Evolutionary conservation across 768 basidiomycete species (phyloP).

Genomic region (Strobilomyces dryophilus): DNA sequence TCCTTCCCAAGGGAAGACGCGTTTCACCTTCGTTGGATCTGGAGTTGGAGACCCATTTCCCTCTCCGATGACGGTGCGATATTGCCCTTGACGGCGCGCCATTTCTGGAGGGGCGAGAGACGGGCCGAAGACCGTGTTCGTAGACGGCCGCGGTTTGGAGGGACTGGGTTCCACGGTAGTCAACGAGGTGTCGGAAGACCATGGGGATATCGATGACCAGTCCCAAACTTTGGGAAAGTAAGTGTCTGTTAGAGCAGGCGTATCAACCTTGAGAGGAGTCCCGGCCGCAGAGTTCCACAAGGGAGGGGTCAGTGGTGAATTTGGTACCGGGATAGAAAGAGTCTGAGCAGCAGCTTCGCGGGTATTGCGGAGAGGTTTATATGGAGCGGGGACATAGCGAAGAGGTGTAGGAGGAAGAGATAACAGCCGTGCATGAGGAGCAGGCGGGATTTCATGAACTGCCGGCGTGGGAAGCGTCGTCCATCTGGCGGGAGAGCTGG

Average conservation of each 20-base stretch:
- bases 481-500: conserved; percentile 38
- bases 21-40: conserved; percentile 66
- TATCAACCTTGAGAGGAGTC: conserved; percentile 68
- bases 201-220: conserved; percentile 36
- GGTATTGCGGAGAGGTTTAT: conserved; percentile 9
- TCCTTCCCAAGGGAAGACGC: conserved; percentile 95
- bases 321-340: conserved; percentile 22
- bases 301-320: conserved; percentile 59
- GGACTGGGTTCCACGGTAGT: conserved; percentile 20
- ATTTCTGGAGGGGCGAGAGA: conserved; percentile 65
- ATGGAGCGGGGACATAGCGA: conserved; percentile 18
- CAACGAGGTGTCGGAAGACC: conserved; percentile 22
- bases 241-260: conserved; percentile 57
- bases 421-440: conserved; percentile 47
- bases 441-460: conserved; percentile 56
- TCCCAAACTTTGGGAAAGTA: conserved; percentile 92
- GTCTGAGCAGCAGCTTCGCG: conserved; percentile 23
- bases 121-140: conserved; percentile 52
- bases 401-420: conserved; percentile 44
- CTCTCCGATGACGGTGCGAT: conserved; percentile 55
- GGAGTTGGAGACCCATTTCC: conserved; percentile 50
- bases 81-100: conserved; percentile 68
- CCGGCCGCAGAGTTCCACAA: conserved; percentile 81
- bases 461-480: conserved; percentile 58
- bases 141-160: conserved; percentile 10